A percentile compares a stretch with the other conserved stretches of the same genome.
Conservation (phyloP, 1,284 basidiomycete genomes). For the Microbotryum violaceum region DNA sequence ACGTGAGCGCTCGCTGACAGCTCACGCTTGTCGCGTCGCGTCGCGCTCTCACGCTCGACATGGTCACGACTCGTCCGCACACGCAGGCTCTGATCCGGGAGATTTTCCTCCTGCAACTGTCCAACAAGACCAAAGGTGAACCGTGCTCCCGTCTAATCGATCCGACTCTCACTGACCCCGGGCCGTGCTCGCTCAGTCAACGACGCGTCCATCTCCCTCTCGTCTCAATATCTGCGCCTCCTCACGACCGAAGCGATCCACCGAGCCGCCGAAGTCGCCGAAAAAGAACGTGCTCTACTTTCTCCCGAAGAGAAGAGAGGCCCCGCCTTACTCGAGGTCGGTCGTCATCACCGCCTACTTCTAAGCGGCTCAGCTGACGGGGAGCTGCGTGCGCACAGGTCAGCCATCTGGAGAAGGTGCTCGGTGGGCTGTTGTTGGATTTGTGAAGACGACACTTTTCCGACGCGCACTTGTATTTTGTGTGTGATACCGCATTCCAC, state of each 20-base stretch:
- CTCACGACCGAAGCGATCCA: conserved; percentile 26
- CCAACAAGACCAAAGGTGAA: too few relatives aligned
- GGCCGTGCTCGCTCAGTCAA: conserved; percentile 8
- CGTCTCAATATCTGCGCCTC: conserved; percentile 28
- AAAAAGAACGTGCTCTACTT: background rate
- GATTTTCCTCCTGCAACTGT: too few relatives aligned
- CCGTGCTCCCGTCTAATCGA: background rate
- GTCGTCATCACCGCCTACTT: background rate
- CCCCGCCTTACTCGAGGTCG: background rate
- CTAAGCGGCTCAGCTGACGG: too few relatives aligned
- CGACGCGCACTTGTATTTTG: too few relatives aligned
- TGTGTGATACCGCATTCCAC: too few relatives aligned
- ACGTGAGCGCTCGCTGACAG: too few relatives aligned
- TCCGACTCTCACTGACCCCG: background rate
- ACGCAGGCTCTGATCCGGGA: too few relatives aligned
- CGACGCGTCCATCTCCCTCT: conserved; percentile 19
- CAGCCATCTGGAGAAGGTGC: background rate
- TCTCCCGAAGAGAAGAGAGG: background rate
- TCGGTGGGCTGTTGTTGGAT: too few relatives aligned
- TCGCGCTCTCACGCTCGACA: too few relatives aligned
- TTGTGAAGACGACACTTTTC: too few relatives aligned
- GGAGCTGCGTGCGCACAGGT: background rate
- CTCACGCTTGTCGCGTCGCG: too few relatives aligned
- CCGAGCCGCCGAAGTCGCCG: conserved; percentile 15
- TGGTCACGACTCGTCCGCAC: too few relatives aligned